Conservation (phyloP, 2,329 filamentous ascomycete genomes). For the Sarocladium strictum region DNA sequence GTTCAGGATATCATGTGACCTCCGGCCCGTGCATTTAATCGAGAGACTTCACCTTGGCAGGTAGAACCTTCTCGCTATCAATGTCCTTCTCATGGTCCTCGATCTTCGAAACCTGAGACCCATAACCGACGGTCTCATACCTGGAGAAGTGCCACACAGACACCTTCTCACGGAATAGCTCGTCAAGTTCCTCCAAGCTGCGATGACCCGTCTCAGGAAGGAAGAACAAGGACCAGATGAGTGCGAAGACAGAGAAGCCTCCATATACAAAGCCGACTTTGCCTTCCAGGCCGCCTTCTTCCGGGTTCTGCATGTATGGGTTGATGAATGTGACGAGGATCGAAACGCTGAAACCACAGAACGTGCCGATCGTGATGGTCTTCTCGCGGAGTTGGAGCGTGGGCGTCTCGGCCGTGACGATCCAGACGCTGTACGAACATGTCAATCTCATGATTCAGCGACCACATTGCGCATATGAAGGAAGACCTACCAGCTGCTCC, state of each 20-base stretch:
- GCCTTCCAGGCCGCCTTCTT: constrained; percentile 12
- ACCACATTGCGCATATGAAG: not conserved
- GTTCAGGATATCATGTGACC: too few species aligned
- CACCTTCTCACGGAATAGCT: constrained; percentile 16
- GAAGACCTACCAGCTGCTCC: not conserved
- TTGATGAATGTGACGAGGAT: constrained; percentile 15
- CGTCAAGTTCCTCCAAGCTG: constrained; percentile 18
- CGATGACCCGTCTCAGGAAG: constrained; percentile 17
- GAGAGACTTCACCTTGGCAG: not conserved
- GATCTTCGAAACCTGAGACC: not conserved
- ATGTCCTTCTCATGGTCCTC: not conserved
- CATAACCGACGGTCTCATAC: not conserved
- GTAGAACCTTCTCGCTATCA: not conserved
- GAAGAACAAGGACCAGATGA: constrained; percentile 13
- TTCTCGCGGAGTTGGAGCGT: constrained; percentile 14
- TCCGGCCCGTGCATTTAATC: too few species aligned
- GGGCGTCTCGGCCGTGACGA: constrained; percentile 11
- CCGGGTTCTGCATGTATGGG: constrained; percentile 14
- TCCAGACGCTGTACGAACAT: not conserved
- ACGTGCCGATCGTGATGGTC: constrained; percentile 12
- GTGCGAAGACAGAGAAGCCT: constrained; percentile 14
- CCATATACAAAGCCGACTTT: constrained; percentile 19
- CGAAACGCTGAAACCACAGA: constrained; percentile 10
- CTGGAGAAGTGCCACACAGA: constrained; percentile 2
- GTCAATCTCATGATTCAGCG: not conserved